These are phyloP conservation scores for Elaeagnus macrophylla DNA, from an alignment of 306 rosid genomes.

Conservation along the genomic window DNA sequence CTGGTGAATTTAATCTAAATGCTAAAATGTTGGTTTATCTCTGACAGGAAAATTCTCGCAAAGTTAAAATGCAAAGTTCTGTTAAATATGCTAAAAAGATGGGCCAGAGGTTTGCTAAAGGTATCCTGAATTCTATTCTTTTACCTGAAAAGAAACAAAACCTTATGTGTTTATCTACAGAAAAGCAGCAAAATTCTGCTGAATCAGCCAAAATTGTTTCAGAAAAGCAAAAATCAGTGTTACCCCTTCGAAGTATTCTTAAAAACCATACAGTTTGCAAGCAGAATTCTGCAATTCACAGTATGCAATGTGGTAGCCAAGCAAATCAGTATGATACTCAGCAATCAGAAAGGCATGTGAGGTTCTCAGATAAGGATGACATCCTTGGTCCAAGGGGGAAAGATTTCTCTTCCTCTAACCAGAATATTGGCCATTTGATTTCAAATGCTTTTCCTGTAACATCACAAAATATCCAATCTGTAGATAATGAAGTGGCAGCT, in stretches of 20 bases:
- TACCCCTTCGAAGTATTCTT: slow-evolving; percentile 45
- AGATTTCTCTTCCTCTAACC: slow-evolving; percentile 26
- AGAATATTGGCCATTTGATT: slow-evolving; percentile 29
- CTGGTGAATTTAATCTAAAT: slow-evolving; percentile 4
- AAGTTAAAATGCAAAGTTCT: slow-evolving; percentile 32
- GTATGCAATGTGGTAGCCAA: slow-evolving; percentile 25
- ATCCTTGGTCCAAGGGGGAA: slow-evolving; percentile 36
- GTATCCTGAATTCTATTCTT: slow-evolving; percentile 29
- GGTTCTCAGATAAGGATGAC: slow-evolving; percentile 43
- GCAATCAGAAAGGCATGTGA: slow-evolving; percentile 38
- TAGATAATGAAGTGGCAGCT: slow-evolving; percentile 33
- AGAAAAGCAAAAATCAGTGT: slow-evolving; percentile 30
- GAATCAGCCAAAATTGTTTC: slow-evolving; percentile 20
- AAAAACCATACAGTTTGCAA: slow-evolving; percentile 40
- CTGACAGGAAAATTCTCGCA: slow-evolving; percentile 42
- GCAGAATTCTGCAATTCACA: slow-evolving; percentile 31
- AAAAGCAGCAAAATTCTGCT: slow-evolving; percentile 30
- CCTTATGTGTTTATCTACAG: slow-evolving; percentile 29
- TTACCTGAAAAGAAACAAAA: slow-evolving; percentile 35
- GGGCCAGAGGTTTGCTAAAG: slow-evolving; percentile 14
- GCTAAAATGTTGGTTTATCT: slow-evolving; percentile 17
- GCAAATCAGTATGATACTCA: slow-evolving; percentile 27
- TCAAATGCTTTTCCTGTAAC: slow-evolving; percentile 37
- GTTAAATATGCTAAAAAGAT: slow-evolving; percentile 36
- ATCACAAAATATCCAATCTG: slow-evolving; percentile 33